These are phyloP conservation scores for Metschnikowia lachancei DNA, from an alignment of 805 yeast genomes.

Conservation along the genomic window DNA sequence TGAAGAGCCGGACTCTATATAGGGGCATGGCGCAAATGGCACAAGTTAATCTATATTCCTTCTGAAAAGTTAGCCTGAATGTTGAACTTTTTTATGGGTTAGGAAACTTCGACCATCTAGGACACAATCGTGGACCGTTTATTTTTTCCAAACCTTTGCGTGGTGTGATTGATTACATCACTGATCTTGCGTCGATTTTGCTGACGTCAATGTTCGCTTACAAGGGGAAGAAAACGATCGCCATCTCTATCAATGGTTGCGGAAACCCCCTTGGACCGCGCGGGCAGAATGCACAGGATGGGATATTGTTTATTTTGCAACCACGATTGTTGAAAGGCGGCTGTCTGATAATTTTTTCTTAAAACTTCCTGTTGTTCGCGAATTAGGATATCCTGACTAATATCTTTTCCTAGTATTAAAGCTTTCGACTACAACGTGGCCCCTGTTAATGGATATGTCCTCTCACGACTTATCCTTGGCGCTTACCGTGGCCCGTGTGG, in stretches of 20 bases:
- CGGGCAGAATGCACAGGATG: too few species aligned
- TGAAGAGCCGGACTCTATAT: background rate
- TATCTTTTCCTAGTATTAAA: too few species aligned
- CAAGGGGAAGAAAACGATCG: background rate
- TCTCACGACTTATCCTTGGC: constrained; percentile 16
- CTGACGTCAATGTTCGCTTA: background rate
- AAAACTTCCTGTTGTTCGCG: background rate
- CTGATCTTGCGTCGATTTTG: background rate
- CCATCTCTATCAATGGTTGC: background rate
- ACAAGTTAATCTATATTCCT: background rate
- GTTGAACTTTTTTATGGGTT: background rate
- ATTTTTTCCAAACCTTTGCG: background rate
- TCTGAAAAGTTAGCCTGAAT: background rate
- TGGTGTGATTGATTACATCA: background rate
- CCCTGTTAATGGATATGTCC: constrained; percentile 2
- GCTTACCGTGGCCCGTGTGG: constrained; percentile 15
- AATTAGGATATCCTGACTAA: too few species aligned
- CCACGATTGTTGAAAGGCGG: too few species aligned
- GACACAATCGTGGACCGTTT: background rate
- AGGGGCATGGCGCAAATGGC: too few species aligned
- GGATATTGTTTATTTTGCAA: too few species aligned
- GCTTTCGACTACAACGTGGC: too few species aligned
- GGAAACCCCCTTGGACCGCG: background rate
- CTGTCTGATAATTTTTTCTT: too few species aligned
- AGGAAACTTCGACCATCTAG: background rate